Base-by-base conservation (phyloP, 1,284 basidiomycete genomes). In the Trametes sp. region DNA sequence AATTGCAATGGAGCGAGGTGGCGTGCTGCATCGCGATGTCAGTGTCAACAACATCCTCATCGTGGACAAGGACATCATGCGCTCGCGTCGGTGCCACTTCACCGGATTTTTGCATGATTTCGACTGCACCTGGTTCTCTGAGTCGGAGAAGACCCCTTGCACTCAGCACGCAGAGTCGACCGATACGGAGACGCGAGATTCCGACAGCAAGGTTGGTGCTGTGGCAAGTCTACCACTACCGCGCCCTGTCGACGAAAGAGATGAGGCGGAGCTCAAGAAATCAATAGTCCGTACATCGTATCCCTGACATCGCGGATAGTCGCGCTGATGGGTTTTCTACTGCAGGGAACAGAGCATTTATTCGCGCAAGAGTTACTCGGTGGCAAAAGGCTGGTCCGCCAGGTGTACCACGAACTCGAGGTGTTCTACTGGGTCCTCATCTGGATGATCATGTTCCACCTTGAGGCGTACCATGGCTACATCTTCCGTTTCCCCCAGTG, bases 1-100 rank as follows among this genome's bases (percentile, higher is more conserved):
- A 23, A 16, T 49, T 0, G 58, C 59, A 21, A 51, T 35, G 28
- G 57, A 62, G 26, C 13, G 50, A 8, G 60, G 46, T 1, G 61
- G 64, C 1, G 24, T 69, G 13, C 29, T 64, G 1, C 67, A 69
- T 21, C 57, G 67, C 1, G 67, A 66, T 38, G 36, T 66, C 50
- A 69, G 67, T 29, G 46, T 48, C 5, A 62, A 59, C 38, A 69
- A 69, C 38, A 58, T 69, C 26, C 38, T 69, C 8, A 61, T 69
- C 16, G 46, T 50, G 4, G 53, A 61, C 9, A 35, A 46, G 5
- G 24, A 46, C 46, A 11, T n/a, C 29, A 9, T 19, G 23, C 10
- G 35, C 46, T 9, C 36, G 19, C 3, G 36, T 16, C 10, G 16
- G 16, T 19, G 16, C n/a, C 8, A 42, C 10, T 55, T 57, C 45